phyloP scores from a whole-genome alignment of 2,329 filamentous ascomycete genomes.

The Alternaria arbusti region DNA sequence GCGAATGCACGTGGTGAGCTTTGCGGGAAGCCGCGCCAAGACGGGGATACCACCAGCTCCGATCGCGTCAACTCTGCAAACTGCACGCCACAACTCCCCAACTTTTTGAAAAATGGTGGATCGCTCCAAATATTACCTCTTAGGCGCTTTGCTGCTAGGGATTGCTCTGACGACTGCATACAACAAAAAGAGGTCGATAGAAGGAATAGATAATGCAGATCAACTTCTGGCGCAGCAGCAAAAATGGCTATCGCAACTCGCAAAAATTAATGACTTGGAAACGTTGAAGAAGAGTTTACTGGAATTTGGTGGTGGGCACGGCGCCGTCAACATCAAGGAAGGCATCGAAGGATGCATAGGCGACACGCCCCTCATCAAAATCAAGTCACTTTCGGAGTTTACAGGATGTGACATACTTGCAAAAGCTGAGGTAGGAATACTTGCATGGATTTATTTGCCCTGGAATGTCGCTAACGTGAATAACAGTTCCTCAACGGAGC shows the following conservation, averaged over 20 bases:
- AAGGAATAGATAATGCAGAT: conserved; percentile 14
- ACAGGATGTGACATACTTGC: conserved; percentile 90
- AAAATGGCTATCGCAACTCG: conserved; percentile 25
- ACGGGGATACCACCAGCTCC: conserved; percentile 26
- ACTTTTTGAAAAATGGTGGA: conserved; percentile 38
- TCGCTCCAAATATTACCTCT: conserved; percentile 63
- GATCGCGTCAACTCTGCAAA: conserved; percentile 9
- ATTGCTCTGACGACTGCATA: conserved; percentile 66
- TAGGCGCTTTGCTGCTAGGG: conserved; percentile 77
- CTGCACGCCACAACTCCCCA: not conserved
- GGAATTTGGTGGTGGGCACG: conserved; percentile 23
- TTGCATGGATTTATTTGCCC: not conserved
- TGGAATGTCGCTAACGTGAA: conserved; percentile 1
- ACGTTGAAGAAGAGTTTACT: conserved; percentile 31
- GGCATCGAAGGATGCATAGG: conserved; percentile 94
- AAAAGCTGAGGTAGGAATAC: conserved; percentile 74
- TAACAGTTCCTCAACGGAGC: conserved; percentile 85
- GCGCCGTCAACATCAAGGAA: conserved; percentile 61
- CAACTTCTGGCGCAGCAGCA: conserved; percentile 27
- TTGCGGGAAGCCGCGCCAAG: conserved; percentile 39
- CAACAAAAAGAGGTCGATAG: conserved; percentile 27
- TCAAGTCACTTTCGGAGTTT: conserved; percentile 82
- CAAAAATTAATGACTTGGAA: conserved; percentile 34
- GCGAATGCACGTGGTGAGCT: conserved; percentile 32
- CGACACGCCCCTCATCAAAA: conserved; percentile 86